Evolutionary conservation across 768 basidiomycete genomes (phyloP).

Genomic region (Lentinula aciculospora): DNA sequence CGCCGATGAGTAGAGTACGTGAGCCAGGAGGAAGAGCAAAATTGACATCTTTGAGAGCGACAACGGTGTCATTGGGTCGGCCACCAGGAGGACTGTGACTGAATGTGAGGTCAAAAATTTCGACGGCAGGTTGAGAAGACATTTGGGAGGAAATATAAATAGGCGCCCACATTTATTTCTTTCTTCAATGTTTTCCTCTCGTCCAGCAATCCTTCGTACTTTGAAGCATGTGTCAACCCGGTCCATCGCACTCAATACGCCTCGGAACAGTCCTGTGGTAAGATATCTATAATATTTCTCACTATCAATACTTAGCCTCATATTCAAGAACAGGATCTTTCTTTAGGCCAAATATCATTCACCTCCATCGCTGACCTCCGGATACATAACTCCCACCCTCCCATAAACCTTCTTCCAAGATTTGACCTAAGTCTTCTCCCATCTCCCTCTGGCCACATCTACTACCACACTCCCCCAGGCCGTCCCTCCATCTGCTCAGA

Average conservation of each 20-base stretch:
- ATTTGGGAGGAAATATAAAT: too few species aligned
- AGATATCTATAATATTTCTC: background rate
- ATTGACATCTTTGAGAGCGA: conserved; percentile 54
- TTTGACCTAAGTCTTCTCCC: background rate
- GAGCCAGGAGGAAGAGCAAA: conserved; percentile 69
- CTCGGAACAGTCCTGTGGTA: too few species aligned
- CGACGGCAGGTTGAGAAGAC: background rate
- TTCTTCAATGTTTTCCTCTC: too few species aligned
- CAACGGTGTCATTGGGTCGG: background rate
- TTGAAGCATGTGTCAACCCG: too few species aligned
- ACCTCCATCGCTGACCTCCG: background rate
- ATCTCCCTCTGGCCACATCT: background rate
- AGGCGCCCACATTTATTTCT: too few species aligned
- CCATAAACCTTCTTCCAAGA: conserved; percentile 4
- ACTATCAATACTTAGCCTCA: background rate
- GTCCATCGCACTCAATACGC: too few species aligned
- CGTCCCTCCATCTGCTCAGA: background rate
- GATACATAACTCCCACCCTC: background rate
- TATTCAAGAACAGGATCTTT: conserved; percentile 1
- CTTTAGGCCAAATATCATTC: background rate
- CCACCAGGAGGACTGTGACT: conserved; percentile 3
- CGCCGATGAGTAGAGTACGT: conserved; percentile 83
- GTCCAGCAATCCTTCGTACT: too few species aligned
- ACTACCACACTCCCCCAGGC: background rate
- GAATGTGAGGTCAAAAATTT: background rate